phyloP scores from a whole-genome alignment of 768 basidiomycete species.

The Multifurca ochricompacta region DNA sequence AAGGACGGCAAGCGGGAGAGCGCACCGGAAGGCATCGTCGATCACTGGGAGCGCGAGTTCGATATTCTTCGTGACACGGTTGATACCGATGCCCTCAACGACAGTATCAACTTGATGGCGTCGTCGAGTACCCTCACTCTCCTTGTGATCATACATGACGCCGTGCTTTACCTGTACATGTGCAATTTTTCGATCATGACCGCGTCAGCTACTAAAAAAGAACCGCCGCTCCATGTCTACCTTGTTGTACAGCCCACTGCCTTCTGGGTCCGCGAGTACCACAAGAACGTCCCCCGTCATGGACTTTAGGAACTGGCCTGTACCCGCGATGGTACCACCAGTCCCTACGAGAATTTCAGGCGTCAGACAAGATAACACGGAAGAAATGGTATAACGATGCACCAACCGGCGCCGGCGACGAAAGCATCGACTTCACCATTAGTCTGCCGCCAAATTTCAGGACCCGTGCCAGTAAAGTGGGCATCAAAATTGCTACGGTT shows the following conservation, averaged over 20 bases:
- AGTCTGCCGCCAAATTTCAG: constrained; percentile 93
- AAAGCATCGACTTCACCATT: constrained; percentile 77
- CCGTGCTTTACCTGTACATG: constrained; percentile 65
- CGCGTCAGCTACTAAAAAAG: neutral
- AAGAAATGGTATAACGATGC: neutral
- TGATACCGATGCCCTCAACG: constrained; percentile 94
- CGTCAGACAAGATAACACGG: neutral
- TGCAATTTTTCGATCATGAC: neutral
- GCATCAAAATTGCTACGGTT: constrained; percentile 87
- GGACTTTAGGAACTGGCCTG: constrained; percentile 71
- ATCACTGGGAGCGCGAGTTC: constrained; percentile 76
- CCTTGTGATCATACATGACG: constrained; percentile 91
- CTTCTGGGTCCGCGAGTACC: constrained; percentile 84
- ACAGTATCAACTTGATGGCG: constrained; percentile 94
- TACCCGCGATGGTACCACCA: constrained; percentile 89
- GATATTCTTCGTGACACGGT: constrained; percentile 87
- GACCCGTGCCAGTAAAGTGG: constrained; percentile 84
- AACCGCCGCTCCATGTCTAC: constrained; percentile 28
- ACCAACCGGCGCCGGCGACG: constrained; percentile 77
- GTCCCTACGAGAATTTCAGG: constrained; percentile 50
- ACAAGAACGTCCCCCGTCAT: constrained; percentile 59
- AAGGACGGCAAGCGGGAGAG: neutral
- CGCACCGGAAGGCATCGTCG: constrained; percentile 80
- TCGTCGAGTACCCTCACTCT: constrained; percentile 89
- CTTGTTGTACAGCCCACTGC: constrained; percentile 94